Conservation (phyloP, 257 asterid species). For the Thymus mandschuricus region DNA sequence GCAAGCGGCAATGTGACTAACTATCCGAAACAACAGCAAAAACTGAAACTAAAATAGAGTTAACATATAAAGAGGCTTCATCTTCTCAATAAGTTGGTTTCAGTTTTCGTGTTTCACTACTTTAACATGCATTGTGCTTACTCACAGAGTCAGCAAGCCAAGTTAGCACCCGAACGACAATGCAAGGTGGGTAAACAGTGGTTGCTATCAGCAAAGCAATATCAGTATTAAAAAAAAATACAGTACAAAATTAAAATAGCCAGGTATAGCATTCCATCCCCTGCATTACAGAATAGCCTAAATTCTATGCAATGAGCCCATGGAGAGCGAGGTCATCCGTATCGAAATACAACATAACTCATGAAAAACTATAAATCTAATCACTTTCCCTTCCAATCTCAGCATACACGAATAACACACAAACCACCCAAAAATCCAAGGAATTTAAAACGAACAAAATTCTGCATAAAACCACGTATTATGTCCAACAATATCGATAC, state of each 20-base stretch:
- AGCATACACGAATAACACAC: constrained; percentile 21
- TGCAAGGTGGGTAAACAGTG: constrained; percentile 1
- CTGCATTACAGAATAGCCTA: not conserved
- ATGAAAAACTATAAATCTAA: not conserved
- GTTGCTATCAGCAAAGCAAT: not conserved
- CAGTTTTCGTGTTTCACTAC: not conserved
- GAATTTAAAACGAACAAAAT: not conserved
- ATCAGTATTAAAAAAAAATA: not conserved
- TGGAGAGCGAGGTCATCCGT: constrained; percentile 14
- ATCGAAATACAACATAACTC: constrained; percentile 15
- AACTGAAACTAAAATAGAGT: not conserved
- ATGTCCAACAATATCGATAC: constrained; percentile 7
- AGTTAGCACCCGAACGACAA: constrained; percentile 5
- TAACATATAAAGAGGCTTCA: constrained; percentile 12
- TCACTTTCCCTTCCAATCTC: not conserved
- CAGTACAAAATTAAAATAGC: constrained; percentile 20
- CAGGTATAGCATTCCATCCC: constrained; percentile 22
- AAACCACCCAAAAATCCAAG: constrained; percentile 19
- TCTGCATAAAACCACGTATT: not conserved
- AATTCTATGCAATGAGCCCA: not conserved
- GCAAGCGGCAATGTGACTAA: constrained; percentile 18
- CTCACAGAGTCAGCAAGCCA: not conserved
- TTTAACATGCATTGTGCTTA: constrained; percentile 3
- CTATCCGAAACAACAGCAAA: constrained; percentile 13
- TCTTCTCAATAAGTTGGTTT: constrained; percentile 5